Conservation (phyloP, 371 early-diverging fungal species). For the Mortierella sp. region DNA sequence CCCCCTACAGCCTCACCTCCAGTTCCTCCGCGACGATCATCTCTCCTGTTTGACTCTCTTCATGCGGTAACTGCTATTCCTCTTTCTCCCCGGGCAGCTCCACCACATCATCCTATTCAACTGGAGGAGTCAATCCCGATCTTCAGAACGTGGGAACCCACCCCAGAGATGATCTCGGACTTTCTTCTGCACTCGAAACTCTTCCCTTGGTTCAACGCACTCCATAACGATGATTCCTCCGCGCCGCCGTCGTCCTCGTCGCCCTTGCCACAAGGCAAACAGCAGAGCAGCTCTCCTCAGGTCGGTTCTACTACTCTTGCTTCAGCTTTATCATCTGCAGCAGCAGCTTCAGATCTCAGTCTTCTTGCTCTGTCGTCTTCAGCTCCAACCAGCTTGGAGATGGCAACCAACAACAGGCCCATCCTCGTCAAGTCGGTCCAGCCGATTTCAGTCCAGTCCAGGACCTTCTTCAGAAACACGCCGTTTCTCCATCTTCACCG, state of each 20-base stretch:
- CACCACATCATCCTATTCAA: too few species aligned
- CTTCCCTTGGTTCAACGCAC: not conserved
- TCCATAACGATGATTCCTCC: not conserved
- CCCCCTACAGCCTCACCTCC: too few species aligned
- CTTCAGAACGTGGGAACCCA: not conserved
- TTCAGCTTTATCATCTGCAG: not conserved
- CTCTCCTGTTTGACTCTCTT: too few species aligned
- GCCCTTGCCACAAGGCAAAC: not conserved
- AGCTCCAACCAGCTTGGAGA: not conserved
- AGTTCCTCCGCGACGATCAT: too few species aligned
- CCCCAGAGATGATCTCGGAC: not conserved
- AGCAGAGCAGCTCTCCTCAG: not conserved
- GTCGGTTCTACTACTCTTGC: too few species aligned
- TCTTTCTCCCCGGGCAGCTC: too few species aligned
- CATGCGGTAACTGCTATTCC: too few species aligned
- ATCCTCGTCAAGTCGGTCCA: not conserved
- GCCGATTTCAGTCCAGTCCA: not conserved
- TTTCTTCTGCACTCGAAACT: not conserved
- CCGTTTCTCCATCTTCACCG: not conserved
- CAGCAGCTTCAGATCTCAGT: too few species aligned
- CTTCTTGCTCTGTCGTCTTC: not conserved
- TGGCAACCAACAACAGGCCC: not conserved
- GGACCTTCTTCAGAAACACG: slow-evolving; percentile 14
- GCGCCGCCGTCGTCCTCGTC: not conserved
- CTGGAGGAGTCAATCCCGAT: not conserved